Evolutionary conservation across 345 rosid species (phyloP), one percentile per base, ranked within the genome.

Genomic region (Lumnitzera littorea): DNA sequence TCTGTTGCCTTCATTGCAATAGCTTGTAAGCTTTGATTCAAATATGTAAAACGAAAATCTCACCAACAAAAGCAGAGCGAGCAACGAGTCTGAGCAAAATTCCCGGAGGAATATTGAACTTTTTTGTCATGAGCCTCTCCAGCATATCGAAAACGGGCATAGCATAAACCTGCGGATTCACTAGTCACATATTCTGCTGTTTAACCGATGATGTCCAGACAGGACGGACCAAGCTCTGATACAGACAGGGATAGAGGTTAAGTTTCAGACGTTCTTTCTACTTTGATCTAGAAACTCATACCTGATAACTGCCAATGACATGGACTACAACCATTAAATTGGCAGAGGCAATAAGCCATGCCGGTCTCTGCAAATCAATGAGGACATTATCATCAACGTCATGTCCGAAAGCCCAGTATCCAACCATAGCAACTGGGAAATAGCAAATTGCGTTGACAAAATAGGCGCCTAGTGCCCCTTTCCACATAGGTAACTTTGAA

Each of bases 271-370:
- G 20, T 16, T 15, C 12, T 17, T 52, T 52, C 4, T 17, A 24
- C 55, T 11, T 17, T 17, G 11, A 55, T 36, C 43, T 36, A 36
- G 43, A 23, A 55, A 54, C 49, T 10, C 27, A 9, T 58, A 79
- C 91, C 89, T 89, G 96, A 72, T 89, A 89, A 72, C 98, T 92
- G 50, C 98, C 98, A 9, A 84, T 87, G 73, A 89, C 98, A 68
- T 92, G 96, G 53, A 92, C 74, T 7, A 92, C 96, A 17, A 92
- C 98, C 94, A 92, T 89, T n/a, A 89, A 67, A 63, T 92, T 89
- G 36, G 98, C 98, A 13, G 91, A 68, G 48, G 96, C 94, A 31
- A 92, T 92, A 63, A 92, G 94, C 96, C 96, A 92, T 6, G 71
- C 75, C 3, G 96, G 96, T 71, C 65, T 81, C 52, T 77, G 58